A percentile compares a stretch with the other conserved stretches of the same genome.
Conservation (phyloP, 345 rosid genomes). For the Eucalyptus melliodora region DNA sequence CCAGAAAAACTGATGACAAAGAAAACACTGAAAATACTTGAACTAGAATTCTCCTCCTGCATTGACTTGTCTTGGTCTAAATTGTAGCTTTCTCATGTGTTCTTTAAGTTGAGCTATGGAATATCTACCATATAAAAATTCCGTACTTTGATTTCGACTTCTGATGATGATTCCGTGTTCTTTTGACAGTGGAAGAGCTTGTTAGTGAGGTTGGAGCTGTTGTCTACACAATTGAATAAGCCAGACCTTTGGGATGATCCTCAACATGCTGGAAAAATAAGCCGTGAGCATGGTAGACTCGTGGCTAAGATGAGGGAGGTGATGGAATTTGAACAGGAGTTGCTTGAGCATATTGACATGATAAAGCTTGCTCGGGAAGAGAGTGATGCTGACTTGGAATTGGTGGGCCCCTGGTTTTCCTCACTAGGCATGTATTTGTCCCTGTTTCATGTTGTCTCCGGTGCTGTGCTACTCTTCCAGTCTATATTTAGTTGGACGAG, state of each 20-base stretch:
- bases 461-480: neutral
- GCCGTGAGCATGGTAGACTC: constrained; percentile 78
- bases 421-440: constrained; percentile 54
- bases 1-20: neutral
- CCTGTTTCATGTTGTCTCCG: neutral
- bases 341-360: constrained; percentile 95
- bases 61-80: neutral
- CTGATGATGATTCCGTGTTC: neutral
- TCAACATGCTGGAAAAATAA: constrained; percentile 70
- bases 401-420: constrained; percentile 63
- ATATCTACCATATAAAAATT: neutral
- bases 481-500: neutral
- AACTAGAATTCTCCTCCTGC: neutral
- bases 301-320: constrained; percentile 70
- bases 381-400: constrained; percentile 80
- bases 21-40: neutral
- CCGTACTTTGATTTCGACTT: neutral
- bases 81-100: neutral
- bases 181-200: constrained; percentile 72
- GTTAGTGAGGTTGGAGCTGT: constrained; percentile 42
- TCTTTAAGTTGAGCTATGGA: neutral
- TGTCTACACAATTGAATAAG: constrained; percentile 60
- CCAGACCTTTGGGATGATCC: constrained; percentile 89
- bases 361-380: constrained; percentile 88
- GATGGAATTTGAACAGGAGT: constrained; percentile 56